Base-by-base conservation (phyloP, 2,329 filamentous ascomycete species). In the Tolypocladium guangdongense region DNA sequence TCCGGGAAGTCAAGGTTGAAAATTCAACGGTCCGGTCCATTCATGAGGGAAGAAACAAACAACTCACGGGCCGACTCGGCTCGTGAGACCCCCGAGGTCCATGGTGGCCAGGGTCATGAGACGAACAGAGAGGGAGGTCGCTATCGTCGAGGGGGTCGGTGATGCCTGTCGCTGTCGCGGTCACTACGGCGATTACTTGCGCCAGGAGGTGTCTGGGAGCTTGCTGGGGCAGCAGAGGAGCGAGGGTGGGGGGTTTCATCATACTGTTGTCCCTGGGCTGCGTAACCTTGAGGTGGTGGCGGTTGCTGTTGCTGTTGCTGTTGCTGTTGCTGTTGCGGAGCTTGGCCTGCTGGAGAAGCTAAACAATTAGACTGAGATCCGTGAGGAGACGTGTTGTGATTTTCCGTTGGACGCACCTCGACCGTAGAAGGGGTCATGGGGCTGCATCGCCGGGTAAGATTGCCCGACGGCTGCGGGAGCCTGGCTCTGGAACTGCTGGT, bases 331-430 rank as follows among this genome's bases (percentile, higher is more conserved):
- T 63, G 58, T 27, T 64, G 56, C 53, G 70, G 62, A 48, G 62
- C 56, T 58, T 68, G 68, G 67, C 74, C 74, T 72, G 76, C 75
- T 68, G 74, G 71, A 64, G 75, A 77, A 64, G 73, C 75, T 78
- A 78, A 65, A 75, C 66, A 71, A 74, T 76, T 68, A 75, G 71
- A 74, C 51, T 59, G 62, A 51, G 55, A 52, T 53, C 55, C 54
- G 45, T 18, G 45, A 24, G 11, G 58, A 46, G 16, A 32, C 11
- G 58, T 56, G 59, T 55, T 57, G 37, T 55, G 16, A 57, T 52
- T 43, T 62, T 61, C 64, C 61, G 59, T 64, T 58, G 71, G 78
- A 83, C 77, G 76, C 76, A 80, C 81, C 79, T 74, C 80, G 80
- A 71, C 78, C 78, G 60, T 78, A 80, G 58, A 76, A 75, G 47